Conservation (phyloP, 768 basidiomycete species). For the Xerocomus brunneocitrinus region DNA sequence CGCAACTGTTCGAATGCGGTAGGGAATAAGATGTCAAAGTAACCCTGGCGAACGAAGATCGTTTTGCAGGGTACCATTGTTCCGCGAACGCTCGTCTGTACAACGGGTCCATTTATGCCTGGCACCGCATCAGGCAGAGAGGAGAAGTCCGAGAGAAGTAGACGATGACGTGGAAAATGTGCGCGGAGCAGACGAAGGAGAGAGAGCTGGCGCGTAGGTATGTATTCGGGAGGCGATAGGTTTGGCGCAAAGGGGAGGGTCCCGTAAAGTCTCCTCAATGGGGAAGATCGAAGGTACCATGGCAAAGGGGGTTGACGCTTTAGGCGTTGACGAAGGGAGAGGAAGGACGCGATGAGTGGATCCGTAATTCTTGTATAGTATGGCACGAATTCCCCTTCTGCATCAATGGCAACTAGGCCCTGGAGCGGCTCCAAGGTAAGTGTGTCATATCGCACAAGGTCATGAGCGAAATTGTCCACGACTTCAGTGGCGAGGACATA, state of each 20-base stretch:
- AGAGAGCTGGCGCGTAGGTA: slow-evolving; percentile 86
- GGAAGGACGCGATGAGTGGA: slow-evolving; percentile 74
- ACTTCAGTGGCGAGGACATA: slow-evolving; percentile 96
- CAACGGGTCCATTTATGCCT: slow-evolving; percentile 72
- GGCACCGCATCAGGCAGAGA: slow-evolving; percentile 80
- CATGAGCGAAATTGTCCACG: slow-evolving; percentile 97
- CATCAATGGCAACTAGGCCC: slow-evolving; percentile 73
- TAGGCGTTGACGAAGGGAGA: slow-evolving; percentile 60
- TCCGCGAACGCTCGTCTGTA: slow-evolving; percentile 86
- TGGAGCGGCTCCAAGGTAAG: slow-evolving; percentile 79
- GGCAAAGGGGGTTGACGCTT: slow-evolving; percentile 55
- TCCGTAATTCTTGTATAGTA: slow-evolving; percentile 83
- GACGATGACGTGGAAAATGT: slow-evolving; percentile 88
- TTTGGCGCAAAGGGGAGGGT: slow-evolving; percentile 88
- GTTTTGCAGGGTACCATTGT: slow-evolving; percentile 86
- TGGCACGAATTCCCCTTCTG: slow-evolving; percentile 75
- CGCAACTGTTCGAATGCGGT: slow-evolving; percentile 80
- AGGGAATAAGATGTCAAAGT: slow-evolving; percentile 99
- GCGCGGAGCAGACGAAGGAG: slow-evolving; percentile 79
- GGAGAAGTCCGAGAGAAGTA: slow-evolving; percentile 91
- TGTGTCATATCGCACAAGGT: slow-evolving; percentile 87
- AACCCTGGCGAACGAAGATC: slow-evolving; percentile 89
- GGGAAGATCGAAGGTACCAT: slow-evolving; percentile 49
- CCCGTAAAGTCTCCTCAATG: slow-evolving; percentile 60
- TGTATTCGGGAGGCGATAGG: slow-evolving; percentile 79